Base-by-base conservation (phyloP, 108 stramenopile genomes). In the Cylindrotheca fusiformis region DNA sequence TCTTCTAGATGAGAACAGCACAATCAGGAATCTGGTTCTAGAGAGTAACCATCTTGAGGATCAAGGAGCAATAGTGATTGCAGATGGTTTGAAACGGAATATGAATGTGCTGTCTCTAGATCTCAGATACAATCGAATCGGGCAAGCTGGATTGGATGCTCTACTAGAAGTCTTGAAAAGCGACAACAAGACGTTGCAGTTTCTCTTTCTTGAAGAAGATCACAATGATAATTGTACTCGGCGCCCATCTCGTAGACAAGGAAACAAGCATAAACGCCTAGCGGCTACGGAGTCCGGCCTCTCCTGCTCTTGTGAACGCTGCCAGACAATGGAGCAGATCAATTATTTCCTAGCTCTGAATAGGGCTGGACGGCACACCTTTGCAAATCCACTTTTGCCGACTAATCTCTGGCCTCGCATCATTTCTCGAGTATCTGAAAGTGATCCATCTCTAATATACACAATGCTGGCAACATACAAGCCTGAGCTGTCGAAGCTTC, bases 61-160 rank as follows among this genome's bases (percentile, higher is more conserved):
- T 36, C 63, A 71, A 27, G 69, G 69, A 4, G 63, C 55, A 1
- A 66, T 59, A 8, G 33, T 27, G 20, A 51, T 72, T 49, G 71
- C 65, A 4, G 20, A 58, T 6, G 71, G 63, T 5, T 45, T 72
- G 5, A 32, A n/a, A 10, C 20, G 45, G 32, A 72, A 72, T 21
- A 66, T 32, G 5, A 53, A 54, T 17, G 19, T 72, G 25, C 59
- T 59, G 21, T 20, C 4, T 3, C 26, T 68, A 31, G 58, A 68
- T 50, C 27, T 68, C 17, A n/a, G 30, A 25, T 48, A 33, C 22
- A 58, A 68, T 19, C 4, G 22, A n/a, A 68, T 68, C 46, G 27
- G 24, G 2, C 8, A 49, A 62, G 12, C 32, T 50, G 52, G 48
- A 17, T 6, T 64, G 63, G 29, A 23, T 3, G 63, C 52, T 19